Evolutionary conservation across 108 stramenopile species (phyloP).

Genomic region (Pseudonitzschia delicatissima): DNA sequence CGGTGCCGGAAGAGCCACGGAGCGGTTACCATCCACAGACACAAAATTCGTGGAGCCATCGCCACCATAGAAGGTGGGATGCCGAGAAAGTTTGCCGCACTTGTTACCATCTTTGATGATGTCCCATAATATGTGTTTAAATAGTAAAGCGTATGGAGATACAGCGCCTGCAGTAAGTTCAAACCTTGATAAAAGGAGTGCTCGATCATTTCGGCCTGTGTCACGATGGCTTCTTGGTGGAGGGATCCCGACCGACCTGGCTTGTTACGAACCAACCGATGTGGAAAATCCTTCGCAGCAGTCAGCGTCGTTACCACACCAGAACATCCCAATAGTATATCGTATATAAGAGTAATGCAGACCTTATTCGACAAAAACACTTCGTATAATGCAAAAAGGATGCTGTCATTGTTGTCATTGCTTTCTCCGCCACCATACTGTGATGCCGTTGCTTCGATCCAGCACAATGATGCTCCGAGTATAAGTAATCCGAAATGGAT

Average conservation of each 20-base stretch:
- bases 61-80: too few relatives aligned
- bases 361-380: slow-evolving; percentile 15
- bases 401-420: not conserved
- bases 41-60: slow-evolving; percentile 3
- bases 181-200: slow-evolving; percentile 82
- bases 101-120: too few relatives aligned
- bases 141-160: slow-evolving; percentile 45
- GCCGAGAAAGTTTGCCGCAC: too few relatives aligned
- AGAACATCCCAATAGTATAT: slow-evolving; percentile 54
- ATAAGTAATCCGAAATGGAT: slow-evolving; percentile 37
- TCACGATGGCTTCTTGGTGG: slow-evolving; percentile 67
- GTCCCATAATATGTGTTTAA: too few relatives aligned
- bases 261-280: slow-evolving; percentile 46
- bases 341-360: slow-evolving; percentile 45
- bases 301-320: slow-evolving; percentile 60
- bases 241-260: slow-evolving; percentile 71
- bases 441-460: not conserved
- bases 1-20: slow-evolving; percentile 62
- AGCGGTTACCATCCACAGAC: slow-evolving; percentile 48
- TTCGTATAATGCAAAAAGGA: slow-evolving; percentile 17
- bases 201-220: slow-evolving; percentile 84
- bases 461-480: slow-evolving; percentile 27
- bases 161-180: slow-evolving; percentile 69
- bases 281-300: slow-evolving; percentile 77
- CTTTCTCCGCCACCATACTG: not conserved